Evolutionary conservation across 805 yeast species (phyloP).

Genomic region (Saturnispora galanensis): DNA sequence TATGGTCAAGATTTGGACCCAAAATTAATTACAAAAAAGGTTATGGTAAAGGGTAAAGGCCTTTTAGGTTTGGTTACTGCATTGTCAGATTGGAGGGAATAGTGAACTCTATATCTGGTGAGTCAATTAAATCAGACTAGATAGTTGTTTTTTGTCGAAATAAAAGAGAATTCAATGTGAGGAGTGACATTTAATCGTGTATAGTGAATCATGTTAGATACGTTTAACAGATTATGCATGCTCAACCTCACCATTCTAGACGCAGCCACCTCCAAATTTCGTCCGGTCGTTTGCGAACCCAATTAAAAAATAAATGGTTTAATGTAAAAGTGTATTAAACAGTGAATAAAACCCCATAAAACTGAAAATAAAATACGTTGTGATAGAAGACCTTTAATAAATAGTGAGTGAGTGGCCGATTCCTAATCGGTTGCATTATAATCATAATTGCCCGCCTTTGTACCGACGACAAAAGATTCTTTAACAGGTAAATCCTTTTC

Average conservation of each 20-base stretch:
- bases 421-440: constrained; percentile 27
- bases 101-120: background rate
- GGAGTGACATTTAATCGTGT: no score
- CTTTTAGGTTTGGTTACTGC: constrained; percentile 2
- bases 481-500: constrained; percentile 23
- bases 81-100: constrained; percentile 1
- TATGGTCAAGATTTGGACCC: constrained; percentile 2
- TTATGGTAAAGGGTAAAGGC: constrained; percentile 1
- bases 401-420: constrained; percentile 6
- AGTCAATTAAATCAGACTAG: background rate
- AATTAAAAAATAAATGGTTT: background rate
- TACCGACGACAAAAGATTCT: constrained; percentile 28
- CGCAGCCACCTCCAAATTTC: no score
- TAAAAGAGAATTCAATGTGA: no score
- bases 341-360: no score
- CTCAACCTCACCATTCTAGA: no score
- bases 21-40: background rate
- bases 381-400: background rate
- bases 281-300: no score
- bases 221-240: no score
- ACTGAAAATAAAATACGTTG: no score
- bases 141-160: background rate
- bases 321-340: background rate
- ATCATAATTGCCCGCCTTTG: constrained; percentile 27
- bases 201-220: no score